A percentile compares a stretch with the other conserved stretches of the same genome.
phyloP scores from a whole-genome alignment of 805 yeast genomes.

The Candida boleticola region DNA sequence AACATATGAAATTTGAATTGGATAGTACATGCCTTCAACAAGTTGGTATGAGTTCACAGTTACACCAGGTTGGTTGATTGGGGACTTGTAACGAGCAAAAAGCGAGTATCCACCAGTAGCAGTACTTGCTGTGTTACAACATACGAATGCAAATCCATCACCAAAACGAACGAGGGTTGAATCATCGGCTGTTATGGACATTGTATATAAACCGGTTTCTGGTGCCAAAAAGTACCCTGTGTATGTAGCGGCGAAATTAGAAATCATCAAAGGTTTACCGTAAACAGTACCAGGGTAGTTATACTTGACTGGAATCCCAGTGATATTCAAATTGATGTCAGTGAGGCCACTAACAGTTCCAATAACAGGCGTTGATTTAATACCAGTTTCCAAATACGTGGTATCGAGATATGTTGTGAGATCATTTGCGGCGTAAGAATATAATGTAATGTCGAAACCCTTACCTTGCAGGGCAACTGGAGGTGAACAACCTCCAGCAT shows the following conservation, averaged over 20 bases:
- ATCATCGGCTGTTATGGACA: constrained; percentile 28
- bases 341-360: not conserved
- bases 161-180: constrained; percentile 28
- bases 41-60: not conserved
- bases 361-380: not conserved
- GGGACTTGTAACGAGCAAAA: not conserved
- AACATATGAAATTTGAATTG: constrained; percentile 20
- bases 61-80: not conserved
- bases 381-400: not conserved
- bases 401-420: not conserved
- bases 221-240: constrained; percentile 22
- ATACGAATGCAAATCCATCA: constrained; percentile 27
- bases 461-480: too few relatives aligned
- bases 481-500: too few relatives aligned
- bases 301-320: not conserved
- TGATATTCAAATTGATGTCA: not conserved
- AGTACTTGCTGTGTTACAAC: constrained; percentile 22
- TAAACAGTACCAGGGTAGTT: not conserved
- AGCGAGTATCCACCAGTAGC: not conserved
- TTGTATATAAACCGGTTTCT: constrained; percentile 23
- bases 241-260: constrained; percentile 18
- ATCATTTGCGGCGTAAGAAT: not conserved
- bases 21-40: constrained; percentile 22
- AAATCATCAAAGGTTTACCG: not conserved
- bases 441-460: not conserved